phyloP scores from a whole-genome alignment of 208 protist species.

The Crithidia expoeki region DNA sequence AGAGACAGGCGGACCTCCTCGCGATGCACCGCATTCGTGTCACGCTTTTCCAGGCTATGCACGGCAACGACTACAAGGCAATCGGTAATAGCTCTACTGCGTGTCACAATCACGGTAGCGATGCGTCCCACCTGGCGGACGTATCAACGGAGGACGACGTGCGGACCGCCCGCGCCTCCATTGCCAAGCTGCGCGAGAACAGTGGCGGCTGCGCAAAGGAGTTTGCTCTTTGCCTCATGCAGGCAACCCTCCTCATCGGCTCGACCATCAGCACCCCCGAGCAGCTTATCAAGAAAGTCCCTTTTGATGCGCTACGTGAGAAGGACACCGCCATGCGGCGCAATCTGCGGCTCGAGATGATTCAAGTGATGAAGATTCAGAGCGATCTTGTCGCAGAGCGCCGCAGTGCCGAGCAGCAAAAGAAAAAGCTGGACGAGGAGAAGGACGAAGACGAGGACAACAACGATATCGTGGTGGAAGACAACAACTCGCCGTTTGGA shows the following conservation, averaged over 20 bases:
- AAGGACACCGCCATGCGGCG: conserved; percentile 40
- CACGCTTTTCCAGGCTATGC: conserved; percentile 14
- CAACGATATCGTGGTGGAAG: neutral
- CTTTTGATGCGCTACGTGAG: conserved; percentile 37
- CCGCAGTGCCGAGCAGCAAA: conserved; percentile 9
- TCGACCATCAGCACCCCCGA: conserved; percentile 38
- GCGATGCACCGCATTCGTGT: conserved; percentile 32
- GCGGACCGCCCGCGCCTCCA: neutral
- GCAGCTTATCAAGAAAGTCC: conserved; percentile 37
- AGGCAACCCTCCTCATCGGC: conserved; percentile 26
- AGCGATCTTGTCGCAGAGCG: conserved; percentile 7
- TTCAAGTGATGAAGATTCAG: conserved; percentile 26
- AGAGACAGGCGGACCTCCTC: conserved; percentile 30
- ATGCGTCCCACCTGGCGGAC: neutral
- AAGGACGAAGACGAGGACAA: conserved; percentile 11
- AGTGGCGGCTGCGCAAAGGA: conserved; percentile 30
- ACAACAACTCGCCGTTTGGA: conserved; percentile 1
- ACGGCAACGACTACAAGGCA: conserved; percentile 11
- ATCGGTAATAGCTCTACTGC: neutral
- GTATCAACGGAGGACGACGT: neutral
- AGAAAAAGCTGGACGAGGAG: conserved; percentile 4
- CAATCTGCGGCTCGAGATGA: conserved; percentile 44
- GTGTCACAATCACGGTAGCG: neutral
- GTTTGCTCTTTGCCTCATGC: conserved; percentile 26
- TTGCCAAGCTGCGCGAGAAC: conserved; percentile 31